Conservation (phyloP, 169 alveolate genomes). For the Plasmodium blacklocki region DNA sequence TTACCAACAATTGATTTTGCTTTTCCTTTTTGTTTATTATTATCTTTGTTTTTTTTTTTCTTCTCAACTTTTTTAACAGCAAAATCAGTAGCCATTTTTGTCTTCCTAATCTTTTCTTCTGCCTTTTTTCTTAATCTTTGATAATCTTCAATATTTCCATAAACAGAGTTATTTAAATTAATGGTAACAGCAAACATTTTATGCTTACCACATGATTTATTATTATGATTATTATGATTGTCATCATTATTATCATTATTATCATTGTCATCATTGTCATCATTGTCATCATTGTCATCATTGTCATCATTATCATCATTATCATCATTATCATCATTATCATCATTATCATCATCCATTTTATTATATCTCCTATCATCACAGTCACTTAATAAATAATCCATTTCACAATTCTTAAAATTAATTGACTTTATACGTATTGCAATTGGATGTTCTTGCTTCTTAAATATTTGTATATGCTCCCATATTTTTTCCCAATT, state of each 20-base stretch:
- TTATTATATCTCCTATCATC: constrained; percentile 6
- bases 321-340: constrained; percentile 57
- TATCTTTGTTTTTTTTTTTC: constrained; percentile 87
- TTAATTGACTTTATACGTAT: constrained; percentile 87
- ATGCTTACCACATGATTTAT: constrained; percentile 37
- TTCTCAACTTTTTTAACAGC: constrained; percentile 94
- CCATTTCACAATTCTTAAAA: constrained; percentile 84
- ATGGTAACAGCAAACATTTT: constrained; percentile 80
- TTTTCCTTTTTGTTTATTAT: constrained; percentile 46
- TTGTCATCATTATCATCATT: constrained; percentile 5
- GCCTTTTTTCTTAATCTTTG: constrained; percentile 90
- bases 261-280: constrained; percentile 73
- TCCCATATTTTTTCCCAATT: constrained; percentile 93
- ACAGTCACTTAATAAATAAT: constrained; percentile 69
- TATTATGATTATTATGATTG: constrained; percentile 31
- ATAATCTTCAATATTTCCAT: constrained; percentile 90
- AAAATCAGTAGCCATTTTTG: constrained; percentile 89
- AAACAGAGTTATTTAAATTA: constrained; percentile 85
- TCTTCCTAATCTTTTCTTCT: constrained; percentile 90
- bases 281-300: background rate
- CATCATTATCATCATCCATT: constrained; percentile 72
- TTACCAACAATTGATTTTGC: constrained; percentile 16
- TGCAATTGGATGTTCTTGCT: constrained; percentile 92
- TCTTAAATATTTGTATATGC: constrained; percentile 91
- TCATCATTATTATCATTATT: constrained; percentile 42